Evolutionary conservation across 2,329 filamentous ascomycete species (phyloP).

Genomic region (Beauveria rudraprayagi): DNA sequence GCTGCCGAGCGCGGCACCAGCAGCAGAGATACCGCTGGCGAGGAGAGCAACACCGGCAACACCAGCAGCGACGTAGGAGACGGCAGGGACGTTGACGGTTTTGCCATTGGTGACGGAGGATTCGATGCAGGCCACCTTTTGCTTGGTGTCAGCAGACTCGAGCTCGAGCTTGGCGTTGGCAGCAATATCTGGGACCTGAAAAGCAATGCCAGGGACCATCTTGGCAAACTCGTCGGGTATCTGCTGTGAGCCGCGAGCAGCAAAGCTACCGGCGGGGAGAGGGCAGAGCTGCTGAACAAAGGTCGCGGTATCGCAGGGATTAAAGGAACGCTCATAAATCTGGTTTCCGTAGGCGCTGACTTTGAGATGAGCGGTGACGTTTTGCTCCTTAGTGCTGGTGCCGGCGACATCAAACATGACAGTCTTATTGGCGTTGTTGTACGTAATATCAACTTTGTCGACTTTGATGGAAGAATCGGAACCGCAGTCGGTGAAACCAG

Average conservation of each 20-base stretch:
- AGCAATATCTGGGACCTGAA: conserved; percentile 82
- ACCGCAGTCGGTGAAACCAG: conserved; percentile 68
- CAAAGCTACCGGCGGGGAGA: conserved; percentile 67
- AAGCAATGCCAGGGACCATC: conserved; percentile 81
- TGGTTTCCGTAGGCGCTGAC: conserved; percentile 78
- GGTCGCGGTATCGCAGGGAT: conserved; percentile 66
- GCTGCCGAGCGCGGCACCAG: conserved; percentile 51
- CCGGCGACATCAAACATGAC: conserved; percentile 77
- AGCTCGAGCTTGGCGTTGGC: conserved; percentile 76
- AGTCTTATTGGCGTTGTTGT: conserved; percentile 64
- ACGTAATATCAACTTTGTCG: conserved; percentile 66
- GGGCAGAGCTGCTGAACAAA: conserved; percentile 74
- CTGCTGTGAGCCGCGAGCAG: conserved; percentile 60
- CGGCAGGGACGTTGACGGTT: conserved; percentile 63
- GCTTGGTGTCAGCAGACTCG: conserved; percentile 47
- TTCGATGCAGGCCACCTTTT: conserved; percentile 71
- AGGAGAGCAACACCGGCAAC: conserved; percentile 77
- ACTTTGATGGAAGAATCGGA: conserved; percentile 52
- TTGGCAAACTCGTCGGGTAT: conserved; percentile 65
- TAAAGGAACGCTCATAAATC: conserved; percentile 72
- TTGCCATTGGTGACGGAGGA: conserved; percentile 83
- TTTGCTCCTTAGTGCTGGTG: conserved; percentile 62
- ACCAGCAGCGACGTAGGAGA: conserved; percentile 76
- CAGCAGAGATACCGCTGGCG: conserved; percentile 63
- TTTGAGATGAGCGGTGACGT: conserved; percentile 67